phyloP scores from a whole-genome alignment of 2,329 filamentous ascomycete species.

The Colletotrichum viniferum region DNA sequence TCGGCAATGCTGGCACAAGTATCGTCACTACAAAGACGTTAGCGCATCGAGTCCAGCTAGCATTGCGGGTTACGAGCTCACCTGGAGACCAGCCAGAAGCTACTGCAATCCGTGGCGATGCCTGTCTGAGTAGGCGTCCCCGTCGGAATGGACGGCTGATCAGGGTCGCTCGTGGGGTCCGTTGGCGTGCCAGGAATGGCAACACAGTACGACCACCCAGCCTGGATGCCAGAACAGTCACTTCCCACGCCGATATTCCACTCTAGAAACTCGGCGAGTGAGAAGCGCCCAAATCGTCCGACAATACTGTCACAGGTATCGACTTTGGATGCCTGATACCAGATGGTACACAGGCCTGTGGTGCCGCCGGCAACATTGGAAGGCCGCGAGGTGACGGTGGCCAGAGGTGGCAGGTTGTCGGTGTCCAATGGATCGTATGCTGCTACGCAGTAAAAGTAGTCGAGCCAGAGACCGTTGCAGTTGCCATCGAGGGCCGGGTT shows the following conservation, averaged over 20 bases:
- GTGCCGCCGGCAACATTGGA: background rate
- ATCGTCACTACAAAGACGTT: background rate
- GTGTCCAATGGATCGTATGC: background rate
- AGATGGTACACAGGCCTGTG: background rate
- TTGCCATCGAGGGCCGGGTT: slow-evolving; percentile 27
- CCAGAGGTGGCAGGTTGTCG: background rate
- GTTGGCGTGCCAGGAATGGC: background rate
- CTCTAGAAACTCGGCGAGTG: background rate
- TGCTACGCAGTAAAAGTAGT: slow-evolving; percentile 27
- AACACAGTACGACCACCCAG: background rate
- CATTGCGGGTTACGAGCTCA: background rate
- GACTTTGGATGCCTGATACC: background rate
- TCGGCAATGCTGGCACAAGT: background rate
- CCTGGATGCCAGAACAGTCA: background rate
- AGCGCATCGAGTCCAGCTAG: background rate
- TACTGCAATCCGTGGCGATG: background rate
- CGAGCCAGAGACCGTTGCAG: slow-evolving; percentile 27
- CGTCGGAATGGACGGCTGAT: background rate
- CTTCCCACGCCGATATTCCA: background rate
- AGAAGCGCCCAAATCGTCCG: background rate
- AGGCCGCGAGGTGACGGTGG: background rate
- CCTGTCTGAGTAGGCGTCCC: background rate
- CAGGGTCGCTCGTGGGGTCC: background rate
- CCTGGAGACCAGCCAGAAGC: background rate
- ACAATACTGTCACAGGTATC: background rate